Conservation (phyloP, 306 rosid species). For the Quercus engelmannii region DNA sequence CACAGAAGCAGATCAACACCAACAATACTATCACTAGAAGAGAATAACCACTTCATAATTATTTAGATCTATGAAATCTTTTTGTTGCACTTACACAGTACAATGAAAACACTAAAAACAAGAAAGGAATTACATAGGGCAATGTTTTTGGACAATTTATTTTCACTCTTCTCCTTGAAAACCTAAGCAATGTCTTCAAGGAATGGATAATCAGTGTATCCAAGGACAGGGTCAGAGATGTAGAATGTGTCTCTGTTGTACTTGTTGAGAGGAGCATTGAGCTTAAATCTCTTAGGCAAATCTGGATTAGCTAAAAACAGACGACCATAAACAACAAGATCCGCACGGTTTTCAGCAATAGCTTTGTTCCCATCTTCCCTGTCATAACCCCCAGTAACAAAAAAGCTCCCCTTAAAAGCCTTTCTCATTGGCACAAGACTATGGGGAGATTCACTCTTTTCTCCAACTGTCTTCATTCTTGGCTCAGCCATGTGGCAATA, state of each 20-base stretch:
- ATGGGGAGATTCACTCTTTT: constrained; percentile 17
- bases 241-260: constrained; percentile 49
- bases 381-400: constrained; percentile 53
- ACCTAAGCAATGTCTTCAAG: constrained; percentile 23
- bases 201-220: constrained; percentile 69
- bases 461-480: constrained; percentile 31
- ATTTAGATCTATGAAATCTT: neutral
- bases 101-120: neutral
- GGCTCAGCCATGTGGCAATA: constrained; percentile 76
- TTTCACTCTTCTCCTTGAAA: neutral
- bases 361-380: constrained; percentile 50
- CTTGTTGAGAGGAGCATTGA: constrained; percentile 60
- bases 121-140: neutral
- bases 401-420: constrained; percentile 58
- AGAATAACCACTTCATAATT: neutral
- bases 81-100: neutral
- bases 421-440: constrained; percentile 53
- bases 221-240: constrained; percentile 38
- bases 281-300: constrained; percentile 61
- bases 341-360: constrained; percentile 38
- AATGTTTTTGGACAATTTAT: neutral
- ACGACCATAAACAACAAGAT: constrained; percentile 42
- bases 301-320: constrained; percentile 67
- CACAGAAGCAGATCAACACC: neutral
- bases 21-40: neutral